phyloP scores from a whole-genome alignment of 2,329 filamentous ascomycete genomes.

The Xylariaceae sp. region DNA sequence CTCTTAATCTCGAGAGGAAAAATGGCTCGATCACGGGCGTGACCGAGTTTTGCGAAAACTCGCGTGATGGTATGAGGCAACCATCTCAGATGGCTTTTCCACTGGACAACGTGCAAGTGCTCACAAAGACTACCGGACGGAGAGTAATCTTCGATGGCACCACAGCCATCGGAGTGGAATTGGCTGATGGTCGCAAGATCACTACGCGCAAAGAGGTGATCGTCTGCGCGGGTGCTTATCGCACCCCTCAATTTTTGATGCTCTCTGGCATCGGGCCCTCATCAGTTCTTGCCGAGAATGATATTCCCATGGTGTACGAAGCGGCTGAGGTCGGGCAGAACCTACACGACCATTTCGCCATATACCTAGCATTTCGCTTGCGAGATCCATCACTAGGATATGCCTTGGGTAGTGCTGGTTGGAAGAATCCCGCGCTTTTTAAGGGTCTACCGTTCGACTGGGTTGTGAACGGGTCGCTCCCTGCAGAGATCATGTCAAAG shows the following conservation, averaged over 20 bases:
- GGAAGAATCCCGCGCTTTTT: conserved; percentile 19
- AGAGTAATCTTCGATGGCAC: background rate
- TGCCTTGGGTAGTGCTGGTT: conserved; percentile 21
- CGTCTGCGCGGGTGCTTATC: conserved; percentile 31
- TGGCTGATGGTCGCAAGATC: conserved; percentile 26
- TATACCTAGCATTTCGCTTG: conserved; percentile 25
- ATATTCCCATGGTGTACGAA: conserved; percentile 35
- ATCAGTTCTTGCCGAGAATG: conserved; percentile 29
- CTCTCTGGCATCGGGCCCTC: conserved; percentile 35
- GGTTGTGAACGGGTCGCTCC: conserved; percentile 21
- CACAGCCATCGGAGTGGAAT: conserved; percentile 43
- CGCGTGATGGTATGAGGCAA: conserved; percentile 17
- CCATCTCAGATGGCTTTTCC: conserved; percentile 21
- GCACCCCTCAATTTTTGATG: conserved; percentile 34
- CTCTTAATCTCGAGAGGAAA: conserved; percentile 28
- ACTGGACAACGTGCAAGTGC: conserved; percentile 17
- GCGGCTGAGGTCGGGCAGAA: conserved; percentile 29
- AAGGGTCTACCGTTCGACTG: conserved; percentile 26
- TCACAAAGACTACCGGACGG: conserved; percentile 18
- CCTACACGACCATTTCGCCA: conserved; percentile 26
- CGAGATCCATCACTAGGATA: conserved; percentile 26
- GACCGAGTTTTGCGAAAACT: conserved; percentile 30
- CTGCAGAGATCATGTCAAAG: conserved; percentile 16
- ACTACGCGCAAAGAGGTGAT: conserved; percentile 33
- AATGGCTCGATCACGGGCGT: conserved; percentile 33